Evolutionary conservation across 495 filamentous ascomycete genomes (phyloP), one percentile per base, ranked within the genome.

Genomic region (Xylaria bambusicola): DNA sequence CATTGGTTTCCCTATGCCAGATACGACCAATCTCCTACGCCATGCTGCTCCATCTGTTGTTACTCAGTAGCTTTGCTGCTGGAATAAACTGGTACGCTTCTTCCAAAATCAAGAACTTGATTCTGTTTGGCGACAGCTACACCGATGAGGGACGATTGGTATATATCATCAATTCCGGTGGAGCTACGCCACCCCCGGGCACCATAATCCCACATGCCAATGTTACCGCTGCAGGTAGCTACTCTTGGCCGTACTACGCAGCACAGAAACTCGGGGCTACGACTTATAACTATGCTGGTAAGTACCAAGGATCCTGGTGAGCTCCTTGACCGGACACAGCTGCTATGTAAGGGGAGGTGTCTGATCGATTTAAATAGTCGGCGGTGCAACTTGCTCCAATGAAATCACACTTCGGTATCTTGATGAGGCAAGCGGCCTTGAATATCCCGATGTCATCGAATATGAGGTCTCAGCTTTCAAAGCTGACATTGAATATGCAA

Each of bases 401-500:
- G 66, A 82, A 31, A 77, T 90, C 63, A 80, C 85, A 18, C 76
- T 79, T 29, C 79, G 85, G 1, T 72, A 62, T 46, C 75, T 82
- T 62, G 35, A 71, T n/a, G 5, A 47, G 31, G 83, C 86, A 62
- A 71, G 77, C 55, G 73, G 64, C 4, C 66, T 71, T n/a, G n/a
- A n/a, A 3, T 89, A 84, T 69, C 89, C 89, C 0, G 78, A 81
- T 4, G 82, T 91, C 6, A 59, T 76, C 1, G 82, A 85, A 24
- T 90, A 91, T 66, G 85, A 91, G 69, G 66, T 91, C 13, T 84
- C 86, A 0, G 86, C 87, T 2, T 91, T 86, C 70, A 55, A 82
- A n/a, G 82, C 83, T 13, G 89, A 92, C 53, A 73, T 75, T 27
- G 64, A 71, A 12, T 82, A 74, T 56, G 60, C 62, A 33, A 27